Percentiles rank a stretch among this genome's conserved stretches.
Evolutionary conservation across 1,284 basidiomycete genomes (phyloP).

Genomic region (Ustilago cynodontis): DNA sequence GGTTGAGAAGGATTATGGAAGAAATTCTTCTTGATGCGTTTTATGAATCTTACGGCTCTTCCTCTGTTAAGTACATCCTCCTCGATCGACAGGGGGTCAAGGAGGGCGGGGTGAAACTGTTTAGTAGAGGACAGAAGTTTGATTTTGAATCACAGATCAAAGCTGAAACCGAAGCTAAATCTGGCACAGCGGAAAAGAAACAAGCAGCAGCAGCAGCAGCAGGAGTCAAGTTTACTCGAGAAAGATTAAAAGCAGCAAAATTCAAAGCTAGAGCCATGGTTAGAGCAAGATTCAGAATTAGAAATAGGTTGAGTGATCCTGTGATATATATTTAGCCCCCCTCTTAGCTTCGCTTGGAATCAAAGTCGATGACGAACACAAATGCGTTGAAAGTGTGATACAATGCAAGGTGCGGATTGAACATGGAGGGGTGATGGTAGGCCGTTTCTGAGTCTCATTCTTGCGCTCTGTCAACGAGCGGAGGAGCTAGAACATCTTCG

Average conservation of each 20-base stretch:
- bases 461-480: no score
- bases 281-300: conserved; percentile 21
- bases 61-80: conserved; percentile 32
- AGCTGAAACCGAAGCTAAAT: conserved; percentile 18
- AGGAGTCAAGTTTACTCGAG: neutral
- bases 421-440: no score
- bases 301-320: conserved; percentile 42
- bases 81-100: conserved; percentile 20
- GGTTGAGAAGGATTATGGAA: conserved; percentile 88
- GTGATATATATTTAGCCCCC: conserved; percentile 37
- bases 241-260: neutral
- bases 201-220: neutral
- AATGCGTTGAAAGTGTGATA: no score
- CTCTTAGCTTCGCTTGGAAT: neutral
- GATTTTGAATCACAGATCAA: conserved; percentile 20
- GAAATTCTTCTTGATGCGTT: conserved; percentile 62
- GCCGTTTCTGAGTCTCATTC: no score
- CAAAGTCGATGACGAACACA: no score
- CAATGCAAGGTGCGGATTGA: no score
- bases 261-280: conserved; percentile 21
- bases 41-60: conserved; percentile 34
- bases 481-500: no score
- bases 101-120: conserved; percentile 22
- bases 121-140: conserved; percentile 36
- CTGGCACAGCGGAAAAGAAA: neutral